A percentile compares a stretch with the other conserved stretches of the same genome.
phyloP scores from a whole-genome alignment of 1,284 basidiomycete species.

The Melanopsichium pennsylvanicum region DNA sequence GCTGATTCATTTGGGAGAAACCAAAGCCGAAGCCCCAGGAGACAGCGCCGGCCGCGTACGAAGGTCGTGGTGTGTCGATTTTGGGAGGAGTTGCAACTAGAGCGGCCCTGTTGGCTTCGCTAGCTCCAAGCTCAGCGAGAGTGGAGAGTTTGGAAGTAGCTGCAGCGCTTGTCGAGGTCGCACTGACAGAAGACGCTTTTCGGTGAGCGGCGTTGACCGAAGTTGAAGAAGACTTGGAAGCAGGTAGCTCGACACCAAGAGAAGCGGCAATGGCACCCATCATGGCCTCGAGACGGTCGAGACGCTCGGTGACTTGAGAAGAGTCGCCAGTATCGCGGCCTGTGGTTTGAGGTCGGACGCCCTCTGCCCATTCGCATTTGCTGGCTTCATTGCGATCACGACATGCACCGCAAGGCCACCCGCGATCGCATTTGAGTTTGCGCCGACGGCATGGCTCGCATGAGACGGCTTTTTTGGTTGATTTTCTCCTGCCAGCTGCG shows the following conservation, averaged over 20 bases:
- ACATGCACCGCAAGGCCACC: constrained; percentile 53
- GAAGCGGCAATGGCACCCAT: constrained; percentile 45
- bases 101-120: constrained; percentile 32
- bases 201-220: constrained; percentile 4
- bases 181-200: constrained; percentile 17
- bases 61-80: constrained; percentile 1
- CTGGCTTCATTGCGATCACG: constrained; percentile 49
- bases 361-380: constrained; percentile 59
- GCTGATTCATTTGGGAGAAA: constrained; percentile 29
- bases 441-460: constrained; percentile 58
- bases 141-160: constrained; percentile 38
- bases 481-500: constrained; percentile 41
- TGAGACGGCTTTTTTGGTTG: constrained; percentile 58
- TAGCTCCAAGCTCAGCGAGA: constrained; percentile 42
- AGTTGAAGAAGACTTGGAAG: constrained; percentile 5
- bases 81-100: constrained; percentile 13
- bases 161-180: constrained; percentile 6
- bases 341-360: constrained; percentile 48
- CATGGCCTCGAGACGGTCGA: constrained; percentile 49
- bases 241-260: constrained; percentile 42
- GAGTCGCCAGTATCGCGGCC: constrained; percentile 45
- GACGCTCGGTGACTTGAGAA: constrained; percentile 36
- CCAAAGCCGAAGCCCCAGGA: constrained; percentile 48
- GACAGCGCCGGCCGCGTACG: constrained; percentile 11
- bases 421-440: constrained; percentile 59